These are phyloP conservation scores for Anethum foeniculum DNA, from an alignment of 140 eudicot species.

Conservation along the genomic window DNA sequence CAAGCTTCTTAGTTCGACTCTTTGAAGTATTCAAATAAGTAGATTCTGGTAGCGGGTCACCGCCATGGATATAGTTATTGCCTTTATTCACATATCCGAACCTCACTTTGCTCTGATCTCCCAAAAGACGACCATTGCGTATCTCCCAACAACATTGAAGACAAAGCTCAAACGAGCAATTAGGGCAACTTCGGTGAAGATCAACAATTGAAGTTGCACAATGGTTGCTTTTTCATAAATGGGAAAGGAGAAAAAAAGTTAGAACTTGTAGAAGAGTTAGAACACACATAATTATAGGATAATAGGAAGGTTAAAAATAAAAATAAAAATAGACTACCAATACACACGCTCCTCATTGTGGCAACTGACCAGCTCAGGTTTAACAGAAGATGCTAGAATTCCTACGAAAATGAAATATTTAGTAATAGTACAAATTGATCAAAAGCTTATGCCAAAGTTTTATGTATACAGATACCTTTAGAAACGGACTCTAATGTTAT, in stretches of 20 bases:
- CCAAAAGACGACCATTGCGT: constrained; percentile 35
- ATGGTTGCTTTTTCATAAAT: constrained; percentile 44
- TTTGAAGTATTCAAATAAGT: constrained; percentile 8
- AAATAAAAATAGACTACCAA: constrained; percentile 40
- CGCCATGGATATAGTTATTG: constrained; percentile 72
- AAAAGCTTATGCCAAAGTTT: neutral
- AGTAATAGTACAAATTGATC: neutral
- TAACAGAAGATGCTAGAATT: constrained; percentile 30
- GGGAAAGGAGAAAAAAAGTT: constrained; percentile 9
- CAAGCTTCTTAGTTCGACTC: constrained; percentile 8
- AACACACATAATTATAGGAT: neutral
- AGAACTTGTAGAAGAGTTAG: constrained; percentile 7
- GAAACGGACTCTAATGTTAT: constrained; percentile 38
- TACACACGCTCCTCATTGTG: constrained; percentile 67
- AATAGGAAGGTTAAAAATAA: no score
- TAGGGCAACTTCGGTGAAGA: constrained; percentile 89
- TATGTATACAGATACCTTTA: constrained; percentile 35
- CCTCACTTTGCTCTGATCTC: constrained; percentile 26
- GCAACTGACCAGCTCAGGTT: constrained; percentile 34
- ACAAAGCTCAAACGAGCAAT: constrained; percentile 77
- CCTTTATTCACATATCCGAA: constrained; percentile 45
- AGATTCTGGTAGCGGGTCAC: constrained; percentile 43
- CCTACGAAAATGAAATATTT: constrained; percentile 32
- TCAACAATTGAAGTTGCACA: constrained; percentile 85
- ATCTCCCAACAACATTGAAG: constrained; percentile 72